Evolutionary conservation across 805 yeast genomes (phyloP), one percentile per base, ranked within the genome.

Genomic region (Candida loeiensis): DNA sequence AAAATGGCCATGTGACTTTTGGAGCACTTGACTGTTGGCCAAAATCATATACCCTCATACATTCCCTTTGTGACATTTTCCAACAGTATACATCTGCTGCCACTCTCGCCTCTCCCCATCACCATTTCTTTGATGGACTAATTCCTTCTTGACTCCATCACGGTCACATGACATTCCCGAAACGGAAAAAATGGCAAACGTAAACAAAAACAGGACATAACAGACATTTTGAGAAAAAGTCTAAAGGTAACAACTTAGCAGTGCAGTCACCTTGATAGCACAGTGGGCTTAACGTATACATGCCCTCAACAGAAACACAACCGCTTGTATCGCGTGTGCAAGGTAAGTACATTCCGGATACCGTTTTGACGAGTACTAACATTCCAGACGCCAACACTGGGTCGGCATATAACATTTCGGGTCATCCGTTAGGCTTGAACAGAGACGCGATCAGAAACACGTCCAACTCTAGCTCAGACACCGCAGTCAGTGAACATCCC

Each of bases 391-490:
- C 32, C 16, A 28, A 28, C 32, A 7, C 30, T 27, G 14, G 14
- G n/a, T 27, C 31, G 40, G 31, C 24, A 22, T 29, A 21, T 15
- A 26, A 32, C 40, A 29, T 9, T 13, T 14, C 31, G n/a, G n/a
- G n/a, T 27, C 17, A 13, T 27, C 16, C n/a, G n/a, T n/a, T 27
- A 16, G 54, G 45, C 22, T 56, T 63, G 4, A 69, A 68, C 13
- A 56, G 60, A 6, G 62, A 62, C 39, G 68, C 70, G 6, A 17
- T 35, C 17, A 24, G 34, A 24, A 45, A 42, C 20, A 31, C 40
- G 34, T 59, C 58, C 40, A 64, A 61, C 45, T 68, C 73, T 5
- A 58, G 66, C 37, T 62, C 72, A 3, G 74, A 69, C 37, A 69
- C 74, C 6, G 68, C 56, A 34, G 64, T 63, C 14, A 64, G 70